A percentile compares a stretch with the other conserved stretches of the same genome.
Evolutionary conservation across 2,329 filamentous ascomycete genomes (phyloP).

Genomic region (Cordyceps pruinosa): DNA sequence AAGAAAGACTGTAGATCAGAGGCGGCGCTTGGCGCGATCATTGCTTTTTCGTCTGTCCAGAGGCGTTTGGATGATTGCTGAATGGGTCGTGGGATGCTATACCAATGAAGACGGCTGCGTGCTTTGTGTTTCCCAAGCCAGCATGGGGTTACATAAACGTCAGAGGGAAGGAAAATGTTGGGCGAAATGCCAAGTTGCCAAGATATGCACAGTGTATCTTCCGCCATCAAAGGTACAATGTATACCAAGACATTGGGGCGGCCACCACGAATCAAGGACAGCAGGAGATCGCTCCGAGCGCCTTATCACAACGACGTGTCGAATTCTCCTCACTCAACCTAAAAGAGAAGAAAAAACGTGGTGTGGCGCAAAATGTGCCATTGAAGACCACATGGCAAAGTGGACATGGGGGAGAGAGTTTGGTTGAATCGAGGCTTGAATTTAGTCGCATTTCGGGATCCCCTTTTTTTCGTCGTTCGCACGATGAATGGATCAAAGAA

Average conservation of each 20-base stretch:
- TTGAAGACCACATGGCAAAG: slow-evolving; percentile 4
- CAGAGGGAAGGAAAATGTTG: no score
- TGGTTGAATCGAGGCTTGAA: background rate
- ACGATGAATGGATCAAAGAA: no score
- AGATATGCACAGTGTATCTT: no score
- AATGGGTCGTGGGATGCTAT: no score
- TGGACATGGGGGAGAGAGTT: background rate
- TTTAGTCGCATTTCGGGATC: background rate
- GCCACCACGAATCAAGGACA: background rate
- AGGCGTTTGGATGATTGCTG: background rate
- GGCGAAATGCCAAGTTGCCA: no score
- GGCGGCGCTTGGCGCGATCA: background rate
- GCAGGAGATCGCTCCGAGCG: background rate
- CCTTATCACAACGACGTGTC: background rate
- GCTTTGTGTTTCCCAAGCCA: background rate
- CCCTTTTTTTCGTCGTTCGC: no score
- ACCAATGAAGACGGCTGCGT: slow-evolving; percentile 1
- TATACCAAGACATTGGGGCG: background rate
- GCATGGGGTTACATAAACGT: no score
- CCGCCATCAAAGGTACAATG: background rate
- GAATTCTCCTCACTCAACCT: background rate
- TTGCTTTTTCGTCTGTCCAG: background rate
- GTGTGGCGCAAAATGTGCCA: background rate
- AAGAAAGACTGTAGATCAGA: background rate
- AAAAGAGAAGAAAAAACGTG: slow-evolving; percentile 8